These are phyloP conservation scores for Graphilbum fragrans DNA, from an alignment of 2,329 filamentous ascomycete genomes.

Conservation along the genomic window DNA sequence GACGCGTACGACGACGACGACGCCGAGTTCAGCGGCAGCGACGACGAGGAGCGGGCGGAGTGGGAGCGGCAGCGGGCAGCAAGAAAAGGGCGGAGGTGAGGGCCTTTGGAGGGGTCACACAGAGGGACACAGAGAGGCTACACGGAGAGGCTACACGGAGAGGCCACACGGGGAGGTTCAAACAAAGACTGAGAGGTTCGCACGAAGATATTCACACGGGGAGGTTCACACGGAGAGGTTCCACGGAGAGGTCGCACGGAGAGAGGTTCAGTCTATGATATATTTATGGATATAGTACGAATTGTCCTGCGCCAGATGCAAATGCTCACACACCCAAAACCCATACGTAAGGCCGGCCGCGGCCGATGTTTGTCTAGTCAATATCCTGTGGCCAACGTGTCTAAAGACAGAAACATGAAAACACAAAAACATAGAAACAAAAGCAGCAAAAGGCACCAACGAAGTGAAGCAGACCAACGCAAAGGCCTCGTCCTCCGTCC, in stretches of 20 bases:
- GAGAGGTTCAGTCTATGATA: no score
- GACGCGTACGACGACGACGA: slow-evolving; percentile 33
- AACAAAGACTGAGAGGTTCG: no score
- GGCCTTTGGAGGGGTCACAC: slow-evolving; percentile 16
- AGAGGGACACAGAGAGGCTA: background rate
- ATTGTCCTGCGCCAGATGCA: background rate
- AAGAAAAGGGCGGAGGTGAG: background rate
- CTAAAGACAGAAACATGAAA: no score
- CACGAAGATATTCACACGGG: background rate
- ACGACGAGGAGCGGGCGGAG: slow-evolving; percentile 51
- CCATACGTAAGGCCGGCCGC: no score
- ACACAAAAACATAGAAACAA: no score
- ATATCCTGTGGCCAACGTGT: no score
- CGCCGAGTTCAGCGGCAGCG: slow-evolving; percentile 51
- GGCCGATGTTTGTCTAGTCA: no score
- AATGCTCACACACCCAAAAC: background rate
- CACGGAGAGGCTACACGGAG: background rate
- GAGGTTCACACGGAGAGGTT: background rate
- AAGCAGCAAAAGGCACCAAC: no score
- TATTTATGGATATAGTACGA: background rate
- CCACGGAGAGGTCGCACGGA: background rate
- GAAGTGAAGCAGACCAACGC: no score
- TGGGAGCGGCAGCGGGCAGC: slow-evolving; percentile 38
- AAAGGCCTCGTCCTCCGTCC: no score
- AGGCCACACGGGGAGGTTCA: no score